These are phyloP conservation scores for Lactarius hengduanensis DNA, from an alignment of 768 basidiomycete genomes.

Conservation along the genomic window DNA sequence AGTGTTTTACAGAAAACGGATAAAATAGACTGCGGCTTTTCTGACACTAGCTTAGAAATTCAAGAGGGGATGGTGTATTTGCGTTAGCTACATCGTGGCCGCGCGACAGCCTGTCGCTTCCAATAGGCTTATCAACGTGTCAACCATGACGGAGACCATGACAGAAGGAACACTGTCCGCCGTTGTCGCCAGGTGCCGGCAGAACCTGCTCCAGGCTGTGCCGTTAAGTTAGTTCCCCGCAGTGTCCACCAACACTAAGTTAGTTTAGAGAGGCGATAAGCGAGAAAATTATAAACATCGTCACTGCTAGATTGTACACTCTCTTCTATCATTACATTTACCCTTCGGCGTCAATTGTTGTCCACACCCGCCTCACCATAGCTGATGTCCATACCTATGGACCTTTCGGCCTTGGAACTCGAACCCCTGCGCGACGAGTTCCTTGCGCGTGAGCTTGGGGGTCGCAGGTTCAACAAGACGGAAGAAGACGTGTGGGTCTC, in stretches of 20 bases:
- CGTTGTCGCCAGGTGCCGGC: no score
- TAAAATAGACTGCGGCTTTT: slow-evolving; percentile 7
- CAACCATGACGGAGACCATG: not conserved
- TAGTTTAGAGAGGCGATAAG: not conserved
- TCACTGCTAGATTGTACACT: not conserved
- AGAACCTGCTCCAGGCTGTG: no score
- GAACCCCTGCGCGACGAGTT: slow-evolving; percentile 12
- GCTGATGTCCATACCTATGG: slow-evolving; percentile 1
- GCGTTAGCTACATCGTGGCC: not conserved
- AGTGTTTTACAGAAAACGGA: not conserved
- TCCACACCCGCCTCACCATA: not conserved
- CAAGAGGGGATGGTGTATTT: not conserved
- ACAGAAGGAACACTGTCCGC: not conserved
- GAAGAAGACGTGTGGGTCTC: slow-evolving; percentile 18
- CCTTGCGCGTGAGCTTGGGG: slow-evolving; percentile 2
- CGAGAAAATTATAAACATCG: not conserved
- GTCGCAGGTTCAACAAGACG: slow-evolving; percentile 8
- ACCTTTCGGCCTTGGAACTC: slow-evolving; percentile 1
- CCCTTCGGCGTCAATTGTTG: not conserved
- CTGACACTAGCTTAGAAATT: not conserved
- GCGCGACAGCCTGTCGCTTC: not conserved
- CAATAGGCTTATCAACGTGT: not conserved
- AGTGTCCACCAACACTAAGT: not conserved
- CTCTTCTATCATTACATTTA: not conserved
- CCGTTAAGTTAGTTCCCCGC: not conserved